Conservation (phyloP, 2,329 filamentous ascomycete genomes). For the Pseudogymnoascus sp. region DNA sequence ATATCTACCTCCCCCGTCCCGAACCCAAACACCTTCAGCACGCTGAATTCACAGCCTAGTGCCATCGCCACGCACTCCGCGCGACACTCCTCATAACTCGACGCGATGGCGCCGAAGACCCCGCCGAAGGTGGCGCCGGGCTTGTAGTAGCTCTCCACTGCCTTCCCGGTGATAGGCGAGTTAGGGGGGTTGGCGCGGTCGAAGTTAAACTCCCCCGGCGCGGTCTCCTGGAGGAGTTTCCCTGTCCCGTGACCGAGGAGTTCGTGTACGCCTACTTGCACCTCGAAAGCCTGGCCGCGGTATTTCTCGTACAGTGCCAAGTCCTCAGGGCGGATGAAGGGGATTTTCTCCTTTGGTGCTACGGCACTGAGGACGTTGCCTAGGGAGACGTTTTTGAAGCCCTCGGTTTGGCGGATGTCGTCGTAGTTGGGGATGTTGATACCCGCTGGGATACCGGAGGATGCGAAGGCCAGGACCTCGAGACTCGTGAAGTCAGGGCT, state of each 20-base stretch:
- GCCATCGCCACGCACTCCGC: conserved; percentile 93
- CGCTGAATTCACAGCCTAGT: conserved; percentile 78
- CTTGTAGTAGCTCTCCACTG: conserved; percentile 82
- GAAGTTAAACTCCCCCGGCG: conserved; percentile 78
- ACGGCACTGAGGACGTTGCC: conserved; percentile 91
- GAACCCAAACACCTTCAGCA: conserved; percentile 86
- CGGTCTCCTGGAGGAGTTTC: conserved; percentile 85
- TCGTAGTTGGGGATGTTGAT: conserved; percentile 54
- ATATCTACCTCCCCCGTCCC: conserved; percentile 70
- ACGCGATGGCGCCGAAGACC: conserved; percentile 81
- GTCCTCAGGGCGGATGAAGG: conserved; percentile 76
- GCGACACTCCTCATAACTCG: conserved; percentile 88
- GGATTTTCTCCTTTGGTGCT: conserved; percentile 83
- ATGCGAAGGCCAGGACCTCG: conserved; percentile 78
- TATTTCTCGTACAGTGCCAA: conserved; percentile 72
- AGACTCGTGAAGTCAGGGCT: conserved; percentile 94
- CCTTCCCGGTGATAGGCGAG: conserved; percentile 70
- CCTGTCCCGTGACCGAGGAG: conserved; percentile 84
- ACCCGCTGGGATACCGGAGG: conserved; percentile 35
- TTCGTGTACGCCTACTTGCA: conserved; percentile 92
- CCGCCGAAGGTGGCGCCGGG: conserved; percentile 91
- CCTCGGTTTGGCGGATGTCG: conserved; percentile 70
- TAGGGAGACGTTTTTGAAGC: conserved; percentile 89
- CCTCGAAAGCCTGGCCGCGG: conserved; percentile 83
- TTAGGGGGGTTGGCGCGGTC: conserved; percentile 72